Percentiles rank a stretch among this genome's conserved stretches.
Evolutionary conservation across 805 yeast genomes (phyloP).

Genomic region (Starmerella bombicola): DNA sequence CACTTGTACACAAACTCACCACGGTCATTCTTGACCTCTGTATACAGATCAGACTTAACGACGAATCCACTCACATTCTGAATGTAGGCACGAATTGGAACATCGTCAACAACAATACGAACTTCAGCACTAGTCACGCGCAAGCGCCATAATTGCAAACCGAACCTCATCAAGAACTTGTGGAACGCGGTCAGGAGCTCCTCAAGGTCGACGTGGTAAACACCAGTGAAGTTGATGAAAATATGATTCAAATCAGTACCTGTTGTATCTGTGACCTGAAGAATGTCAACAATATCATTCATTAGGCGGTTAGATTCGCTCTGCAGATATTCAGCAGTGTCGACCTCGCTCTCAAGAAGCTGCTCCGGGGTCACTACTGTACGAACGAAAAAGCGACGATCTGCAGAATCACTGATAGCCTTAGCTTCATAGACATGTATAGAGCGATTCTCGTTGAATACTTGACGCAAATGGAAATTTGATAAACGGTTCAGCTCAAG

Average conservation of each 20-base stretch:
- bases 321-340: conserved; percentile 84
- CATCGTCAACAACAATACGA: conserved; percentile 88
- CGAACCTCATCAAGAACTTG: conserved; percentile 93
- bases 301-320: conserved; percentile 93
- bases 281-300: conserved; percentile 88
- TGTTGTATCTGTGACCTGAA: conserved; percentile 86
- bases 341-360: conserved; percentile 70
- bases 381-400: conserved; percentile 90
- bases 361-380: conserved; percentile 95
- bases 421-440: conserved; percentile 94
- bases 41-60: conserved; percentile 86
- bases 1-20: conserved; percentile 98
- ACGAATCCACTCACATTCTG: conserved; percentile 96
- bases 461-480: conserved; percentile 88
- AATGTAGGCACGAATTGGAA: conserved; percentile 93
- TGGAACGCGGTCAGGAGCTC: conserved; percentile 98
- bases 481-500: conserved; percentile 87
- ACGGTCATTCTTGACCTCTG: conserved; percentile 80
- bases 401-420: conserved; percentile 86
- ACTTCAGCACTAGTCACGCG: conserved; percentile 97
- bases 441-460: conserved; percentile 91
- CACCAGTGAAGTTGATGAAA: conserved; percentile 92
- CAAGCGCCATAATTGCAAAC: conserved; percentile 90
- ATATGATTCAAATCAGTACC: conserved; percentile 95
- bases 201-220: conserved; percentile 83